Evolutionary conservation across 768 basidiomycete genomes (phyloP).

Genomic region (Lepiota brunneoincarnata): DNA sequence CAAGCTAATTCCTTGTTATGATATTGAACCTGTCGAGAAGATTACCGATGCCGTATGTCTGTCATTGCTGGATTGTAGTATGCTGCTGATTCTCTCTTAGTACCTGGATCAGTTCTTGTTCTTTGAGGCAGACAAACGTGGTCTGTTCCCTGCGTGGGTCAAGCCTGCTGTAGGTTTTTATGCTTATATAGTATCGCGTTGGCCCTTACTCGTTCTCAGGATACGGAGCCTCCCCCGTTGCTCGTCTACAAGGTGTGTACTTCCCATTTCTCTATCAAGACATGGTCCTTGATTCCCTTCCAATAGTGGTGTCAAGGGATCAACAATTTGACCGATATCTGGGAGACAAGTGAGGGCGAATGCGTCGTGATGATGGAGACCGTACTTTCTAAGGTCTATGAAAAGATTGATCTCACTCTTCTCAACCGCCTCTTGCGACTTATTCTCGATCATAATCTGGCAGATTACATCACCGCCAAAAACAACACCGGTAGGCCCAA

Average conservation of each 20-base stretch:
- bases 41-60: constrained; percentile 90
- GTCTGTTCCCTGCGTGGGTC: constrained; percentile 98
- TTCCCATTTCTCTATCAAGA: not conserved
- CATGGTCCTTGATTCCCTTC: constrained; percentile 1
- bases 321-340: constrained; percentile 96
- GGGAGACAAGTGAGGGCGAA: constrained; percentile 98
- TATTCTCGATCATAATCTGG: constrained; percentile 97
- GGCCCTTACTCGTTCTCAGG: constrained; percentile 32
- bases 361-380: constrained; percentile 99
- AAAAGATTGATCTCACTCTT: constrained; percentile 96
- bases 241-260: constrained; percentile 77
- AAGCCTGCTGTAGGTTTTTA: constrained; percentile 71
- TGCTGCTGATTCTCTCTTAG: constrained; percentile 28
- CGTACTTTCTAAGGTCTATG: constrained; percentile 94
- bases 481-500: constrained; percentile 76
- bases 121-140: constrained; percentile 98
- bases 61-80: not conserved
- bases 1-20: constrained; percentile 97
- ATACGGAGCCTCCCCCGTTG: constrained; percentile 94
- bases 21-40: constrained; percentile 99
- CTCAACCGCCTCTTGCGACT: constrained; percentile 94
- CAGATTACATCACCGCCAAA: constrained; percentile 99
- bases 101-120: constrained; percentile 98
- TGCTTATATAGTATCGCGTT: not conserved
- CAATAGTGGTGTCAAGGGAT: constrained; percentile 93